Evolutionary conservation across 208 protist genomes (phyloP).

Genomic region (Trypanosoma cruzi): DNA sequence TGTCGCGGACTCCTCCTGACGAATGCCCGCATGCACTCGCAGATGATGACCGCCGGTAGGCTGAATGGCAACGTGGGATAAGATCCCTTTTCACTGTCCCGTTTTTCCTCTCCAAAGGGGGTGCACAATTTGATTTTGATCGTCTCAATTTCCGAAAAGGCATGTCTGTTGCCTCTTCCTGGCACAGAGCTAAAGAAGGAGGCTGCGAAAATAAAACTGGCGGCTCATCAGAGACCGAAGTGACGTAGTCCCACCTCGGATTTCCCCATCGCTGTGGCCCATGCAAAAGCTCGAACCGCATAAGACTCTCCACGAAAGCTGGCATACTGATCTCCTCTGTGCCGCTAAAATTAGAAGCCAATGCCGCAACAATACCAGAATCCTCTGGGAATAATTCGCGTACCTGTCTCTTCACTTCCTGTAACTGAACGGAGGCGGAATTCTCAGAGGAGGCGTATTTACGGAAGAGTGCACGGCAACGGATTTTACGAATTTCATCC

Average conservation of each 20-base stretch:
- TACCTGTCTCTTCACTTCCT: constrained; percentile 55
- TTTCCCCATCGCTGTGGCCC: constrained; percentile 61
- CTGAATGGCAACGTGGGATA: background rate
- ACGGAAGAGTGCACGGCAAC: constrained; percentile 78
- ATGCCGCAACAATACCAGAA: constrained; percentile 49
- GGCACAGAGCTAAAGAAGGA: background rate
- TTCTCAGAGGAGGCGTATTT: constrained; percentile 64
- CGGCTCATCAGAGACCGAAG: background rate
- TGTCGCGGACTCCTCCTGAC: background rate
- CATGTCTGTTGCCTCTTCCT: background rate
- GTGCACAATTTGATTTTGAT: background rate
- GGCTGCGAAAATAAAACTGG: background rate
- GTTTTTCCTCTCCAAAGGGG: background rate
- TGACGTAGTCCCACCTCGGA: constrained; percentile 9
- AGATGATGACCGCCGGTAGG: constrained; percentile 10
- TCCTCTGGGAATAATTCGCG: constrained; percentile 63
- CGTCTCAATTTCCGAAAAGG: background rate
- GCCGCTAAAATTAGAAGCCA: constrained; percentile 21
- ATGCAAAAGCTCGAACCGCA: constrained; percentile 42
- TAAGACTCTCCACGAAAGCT: constrained; percentile 62
- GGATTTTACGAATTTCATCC: constrained; percentile 52
- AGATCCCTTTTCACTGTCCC: background rate
- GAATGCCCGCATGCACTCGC: background rate
- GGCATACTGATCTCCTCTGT: constrained; percentile 36
- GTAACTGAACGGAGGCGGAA: constrained; percentile 33